A percentile compares a stretch with the other conserved stretches of the same genome.
These are phyloP conservation scores for Umbelopsis sp. DNA, from an alignment of 371 early-diverging fungal genomes.

Conservation along the genomic window DNA sequence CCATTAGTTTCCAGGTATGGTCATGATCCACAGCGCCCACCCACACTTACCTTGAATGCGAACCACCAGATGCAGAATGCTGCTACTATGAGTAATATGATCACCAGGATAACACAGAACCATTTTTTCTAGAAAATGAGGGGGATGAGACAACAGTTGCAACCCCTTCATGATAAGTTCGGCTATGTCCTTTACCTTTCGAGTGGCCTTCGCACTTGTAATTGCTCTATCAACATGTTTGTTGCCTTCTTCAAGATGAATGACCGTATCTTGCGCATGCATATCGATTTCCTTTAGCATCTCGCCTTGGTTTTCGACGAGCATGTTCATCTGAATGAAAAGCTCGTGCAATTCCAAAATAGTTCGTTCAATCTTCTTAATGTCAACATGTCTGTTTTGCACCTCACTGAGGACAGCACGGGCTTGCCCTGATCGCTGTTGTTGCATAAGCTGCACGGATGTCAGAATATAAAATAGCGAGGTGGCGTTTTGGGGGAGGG, in stretches of 20 bases:
- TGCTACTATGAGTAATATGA: constrained; percentile 53
- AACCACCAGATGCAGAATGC: constrained; percentile 62
- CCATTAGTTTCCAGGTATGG: background rate
- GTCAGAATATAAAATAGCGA: background rate
- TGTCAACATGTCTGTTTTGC: constrained; percentile 86
- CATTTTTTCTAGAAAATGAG: constrained; percentile 63
- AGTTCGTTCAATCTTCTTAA: constrained; percentile 84
- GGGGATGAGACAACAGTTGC: constrained; percentile 9
- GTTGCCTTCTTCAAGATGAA: constrained; percentile 74
- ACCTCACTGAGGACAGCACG: constrained; percentile 81
- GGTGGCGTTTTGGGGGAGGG: background rate
- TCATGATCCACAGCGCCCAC: background rate
- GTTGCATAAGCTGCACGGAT: constrained; percentile 63
- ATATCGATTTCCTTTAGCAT: constrained; percentile 73
- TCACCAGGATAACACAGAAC: constrained; percentile 59
- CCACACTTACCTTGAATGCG: constrained; percentile 30
- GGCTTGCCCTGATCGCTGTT: constrained; percentile 81
- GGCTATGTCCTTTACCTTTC: constrained; percentile 57
- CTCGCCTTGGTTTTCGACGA: constrained; percentile 83
- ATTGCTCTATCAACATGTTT: constrained; percentile 73
- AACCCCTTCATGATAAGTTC: background rate
- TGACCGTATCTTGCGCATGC: constrained; percentile 64
- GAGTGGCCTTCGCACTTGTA: constrained; percentile 69
- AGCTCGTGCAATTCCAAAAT: constrained; percentile 88
- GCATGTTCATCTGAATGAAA: constrained; percentile 88